phyloP scores from a whole-genome alignment of 305 asterid species.

The Fraxinus albicans region DNA sequence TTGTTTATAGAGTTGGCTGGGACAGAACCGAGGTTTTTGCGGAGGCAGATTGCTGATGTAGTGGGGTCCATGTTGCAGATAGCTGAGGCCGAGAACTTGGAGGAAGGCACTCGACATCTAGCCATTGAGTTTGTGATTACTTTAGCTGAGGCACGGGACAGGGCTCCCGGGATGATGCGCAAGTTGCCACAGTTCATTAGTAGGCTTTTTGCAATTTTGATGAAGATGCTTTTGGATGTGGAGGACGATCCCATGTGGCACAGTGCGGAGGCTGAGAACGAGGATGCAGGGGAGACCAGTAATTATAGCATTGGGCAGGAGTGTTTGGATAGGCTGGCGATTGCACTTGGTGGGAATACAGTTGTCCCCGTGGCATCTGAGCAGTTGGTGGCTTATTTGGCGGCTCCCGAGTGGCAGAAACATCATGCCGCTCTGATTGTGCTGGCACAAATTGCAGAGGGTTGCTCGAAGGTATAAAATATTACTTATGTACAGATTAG shows the following conservation, averaged over 20 bases:
- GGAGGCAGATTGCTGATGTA: slow-evolving; percentile 85
- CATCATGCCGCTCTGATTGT: slow-evolving; percentile 90
- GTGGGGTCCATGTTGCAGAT: slow-evolving; percentile 91
- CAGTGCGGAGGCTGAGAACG: slow-evolving; percentile 75
- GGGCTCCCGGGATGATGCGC: slow-evolving; percentile 98
- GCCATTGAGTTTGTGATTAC: slow-evolving; percentile 89
- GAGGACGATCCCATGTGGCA: slow-evolving; percentile 92
- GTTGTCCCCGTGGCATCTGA: slow-evolving; percentile 91
- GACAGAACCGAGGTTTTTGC: slow-evolving; percentile 80
- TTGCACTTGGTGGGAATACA: slow-evolving; percentile 82
- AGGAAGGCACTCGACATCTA: slow-evolving; percentile 85
- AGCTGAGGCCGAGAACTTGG: slow-evolving; percentile 75
- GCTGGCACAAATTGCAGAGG: slow-evolving; percentile 91
- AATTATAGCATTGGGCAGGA: slow-evolving; percentile 89
- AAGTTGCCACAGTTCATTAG: slow-evolving; percentile 85
- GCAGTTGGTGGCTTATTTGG: slow-evolving; percentile 68
- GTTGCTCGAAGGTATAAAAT: slow-evolving; percentile 69
- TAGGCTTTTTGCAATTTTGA: slow-evolving; percentile 66
- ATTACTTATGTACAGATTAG: neutral
- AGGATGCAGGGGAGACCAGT: slow-evolving; percentile 90
- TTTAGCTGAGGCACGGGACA: slow-evolving; percentile 80
- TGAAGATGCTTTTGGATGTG: slow-evolving; percentile 79
- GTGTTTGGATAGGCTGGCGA: slow-evolving; percentile 84
- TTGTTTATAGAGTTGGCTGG: slow-evolving; percentile 86
- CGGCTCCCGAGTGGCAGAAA: slow-evolving; percentile 92